Evolutionary conservation across 805 yeast genomes (phyloP), one percentile per base, ranked within the genome.

Genomic region (Kuraishia ogatae): DNA sequence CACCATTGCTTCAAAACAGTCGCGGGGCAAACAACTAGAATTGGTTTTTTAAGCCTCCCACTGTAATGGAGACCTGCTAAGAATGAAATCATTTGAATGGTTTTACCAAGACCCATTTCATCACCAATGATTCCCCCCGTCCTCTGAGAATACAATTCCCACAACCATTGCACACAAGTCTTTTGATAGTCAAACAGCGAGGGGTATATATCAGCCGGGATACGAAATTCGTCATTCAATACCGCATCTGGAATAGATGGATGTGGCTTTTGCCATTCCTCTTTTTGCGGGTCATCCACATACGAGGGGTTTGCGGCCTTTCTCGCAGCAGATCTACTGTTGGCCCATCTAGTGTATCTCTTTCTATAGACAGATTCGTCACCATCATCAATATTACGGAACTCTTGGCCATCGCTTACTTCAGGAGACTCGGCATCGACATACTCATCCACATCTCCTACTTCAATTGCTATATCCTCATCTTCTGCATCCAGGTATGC

Each of bases 101-200:
- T 94, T 65, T 94, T 94, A 1, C 99, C 99, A 19, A 94, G 71
- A 0, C 99, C 99, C 99, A 94, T 94, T 68, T 94, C 99, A 69
- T 94, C 99, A 24, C 98, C 97, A 48, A 94, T 79, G 22, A 94
- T 94, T 0, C 99, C 99, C 2, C 99, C 99, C 2, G 92, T 86
- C 52, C 81, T 83, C 67, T 94, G 98, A 21, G 83, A 77, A 63
- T 88, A 85, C n/a, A 94, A 73, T 65, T 94, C 99, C 85, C 96
- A 92, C 1, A 94, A 79, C 99, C 99, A 93, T 63, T 94, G 97
- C 1, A 94, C 97, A 58, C 98, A 90, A 0, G 98, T 94, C 63
- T 89, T 89, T 64, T 94, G 99, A 67, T 94, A 94, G 59, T 89
- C 96, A 64, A 94, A 94, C 15, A 94, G 71, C 3, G 90, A 79